A percentile compares a stretch with the other conserved stretches of the same genome.
Evolutionary conservation across 164 flowering plant genomes (phyloP).

Genomic region (Vitis rotundifolia): DNA sequence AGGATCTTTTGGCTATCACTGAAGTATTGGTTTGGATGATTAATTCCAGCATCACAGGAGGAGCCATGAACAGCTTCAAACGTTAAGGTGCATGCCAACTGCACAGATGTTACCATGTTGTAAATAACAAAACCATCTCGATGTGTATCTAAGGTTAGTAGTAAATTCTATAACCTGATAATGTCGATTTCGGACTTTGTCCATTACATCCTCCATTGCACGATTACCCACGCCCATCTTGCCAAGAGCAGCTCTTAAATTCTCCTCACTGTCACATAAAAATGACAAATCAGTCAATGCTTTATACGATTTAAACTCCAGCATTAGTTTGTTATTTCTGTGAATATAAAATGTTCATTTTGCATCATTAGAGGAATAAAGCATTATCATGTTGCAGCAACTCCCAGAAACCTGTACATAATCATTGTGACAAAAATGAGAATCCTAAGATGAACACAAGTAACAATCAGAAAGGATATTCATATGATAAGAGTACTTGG

Average conservation of each 20-base stretch:
- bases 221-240: conserved; percentile 74
- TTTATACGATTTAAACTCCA: too few species aligned
- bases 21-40: conserved; percentile 97
- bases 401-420: too few species aligned
- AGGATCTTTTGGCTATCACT: conserved; percentile 75
- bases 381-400: too few species aligned
- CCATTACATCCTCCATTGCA: conserved; percentile 69
- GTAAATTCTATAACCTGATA: conserved; percentile 65
- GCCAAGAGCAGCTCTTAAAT: conserved; percentile 79
- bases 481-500: too few species aligned
- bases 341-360: too few species aligned
- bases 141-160: neutral
- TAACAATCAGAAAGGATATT: too few species aligned
- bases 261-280: conserved; percentile 70
- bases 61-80: conserved; percentile 84
- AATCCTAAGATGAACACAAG: too few species aligned
- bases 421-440: too few species aligned
- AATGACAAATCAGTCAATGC: neutral
- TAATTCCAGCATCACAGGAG: conserved; percentile 86
- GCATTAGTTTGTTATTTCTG: too few species aligned
- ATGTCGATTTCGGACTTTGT: conserved; percentile 74
- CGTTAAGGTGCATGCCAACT: conserved; percentile 95
- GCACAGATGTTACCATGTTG: conserved; percentile 20
- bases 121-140: neutral
- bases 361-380: too few species aligned